Conservation (phyloP, 257 asterid species). For the Mentha longifolia region DNA sequence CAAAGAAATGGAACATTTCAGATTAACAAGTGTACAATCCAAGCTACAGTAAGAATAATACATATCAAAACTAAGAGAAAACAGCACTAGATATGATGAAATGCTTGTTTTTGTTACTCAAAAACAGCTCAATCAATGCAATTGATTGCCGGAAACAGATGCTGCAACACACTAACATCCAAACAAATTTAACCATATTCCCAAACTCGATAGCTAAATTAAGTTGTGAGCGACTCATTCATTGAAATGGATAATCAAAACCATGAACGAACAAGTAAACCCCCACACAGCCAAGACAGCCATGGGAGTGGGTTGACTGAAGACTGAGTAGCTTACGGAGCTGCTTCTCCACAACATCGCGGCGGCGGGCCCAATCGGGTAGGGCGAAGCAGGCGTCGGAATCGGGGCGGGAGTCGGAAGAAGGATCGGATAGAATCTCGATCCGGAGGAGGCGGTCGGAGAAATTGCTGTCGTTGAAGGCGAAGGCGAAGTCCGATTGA, state of each 20-base stretch:
- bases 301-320: neutral
- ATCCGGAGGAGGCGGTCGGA: constrained; percentile 76
- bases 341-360: constrained; percentile 40
- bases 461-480: constrained; percentile 78
- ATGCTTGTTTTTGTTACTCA: neutral
- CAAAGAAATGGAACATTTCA: constrained; percentile 73
- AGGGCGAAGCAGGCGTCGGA: constrained; percentile 48
- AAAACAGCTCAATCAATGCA: neutral
- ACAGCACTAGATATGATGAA: constrained; percentile 10
- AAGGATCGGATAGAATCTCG: constrained; percentile 62
- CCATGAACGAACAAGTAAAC: neutral
- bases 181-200: neutral
- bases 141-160: too few relatives aligned
- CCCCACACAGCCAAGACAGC: neutral
- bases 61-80: neutral
- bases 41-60: constrained; percentile 34
- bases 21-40: constrained; percentile 58
- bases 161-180: neutral
- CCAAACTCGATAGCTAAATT: neutral
- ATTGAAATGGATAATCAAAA: constrained; percentile 1
- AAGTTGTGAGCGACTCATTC: neutral
- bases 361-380: constrained; percentile 73
- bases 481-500: constrained; percentile 74
- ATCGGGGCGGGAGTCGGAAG: constrained; percentile 41
- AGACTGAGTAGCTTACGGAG: constrained; percentile 45